A percentile compares a stretch with the other conserved stretches of the same genome.
These are phyloP conservation scores for Avena atlantica DNA, from an alignment of 176 grass and related monocot genomes.

Conservation along the genomic window DNA sequence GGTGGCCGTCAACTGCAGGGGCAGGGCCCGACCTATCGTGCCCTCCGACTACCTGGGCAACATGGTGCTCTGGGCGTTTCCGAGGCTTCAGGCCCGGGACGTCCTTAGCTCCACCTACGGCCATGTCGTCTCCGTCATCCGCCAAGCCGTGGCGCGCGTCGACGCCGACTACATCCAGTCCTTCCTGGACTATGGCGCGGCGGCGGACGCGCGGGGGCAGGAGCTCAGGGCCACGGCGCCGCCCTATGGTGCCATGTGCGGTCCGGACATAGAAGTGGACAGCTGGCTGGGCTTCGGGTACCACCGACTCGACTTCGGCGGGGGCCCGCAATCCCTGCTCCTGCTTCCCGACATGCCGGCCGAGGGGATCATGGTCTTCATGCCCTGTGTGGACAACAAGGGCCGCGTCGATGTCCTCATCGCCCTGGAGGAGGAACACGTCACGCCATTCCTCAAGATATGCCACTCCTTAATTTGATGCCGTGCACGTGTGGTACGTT, in stretches of 20 bases:
- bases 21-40: constrained; percentile 8
- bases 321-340: not conserved
- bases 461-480: not conserved
- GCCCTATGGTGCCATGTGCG: constrained; percentile 9
- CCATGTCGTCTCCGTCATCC: constrained; percentile 6
- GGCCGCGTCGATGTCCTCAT: constrained; percentile 18
- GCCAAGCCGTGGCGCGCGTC: constrained; percentile 26
- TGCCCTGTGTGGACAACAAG: not conserved
- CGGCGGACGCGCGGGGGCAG: not conserved
- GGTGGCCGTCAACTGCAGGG: constrained; percentile 44
- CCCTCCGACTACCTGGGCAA: constrained; percentile 42
- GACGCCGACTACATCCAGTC: constrained; percentile 47
- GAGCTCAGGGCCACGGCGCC: constrained; percentile 33
- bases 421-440: not conserved
- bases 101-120: not conserved
- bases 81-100: constrained; percentile 15
- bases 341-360: not conserved
- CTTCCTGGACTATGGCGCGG: constrained; percentile 40
- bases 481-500: too few relatives aligned
- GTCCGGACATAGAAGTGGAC: constrained; percentile 45
- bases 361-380: constrained; percentile 8
- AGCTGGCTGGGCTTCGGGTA: constrained; percentile 42
- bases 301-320: constrained; percentile 40
- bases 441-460: not conserved
- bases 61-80: constrained; percentile 46